These are phyloP conservation scores for Immersiella caudata DNA, from an alignment of 495 filamentous ascomycete genomes.

Conservation along the genomic window DNA sequence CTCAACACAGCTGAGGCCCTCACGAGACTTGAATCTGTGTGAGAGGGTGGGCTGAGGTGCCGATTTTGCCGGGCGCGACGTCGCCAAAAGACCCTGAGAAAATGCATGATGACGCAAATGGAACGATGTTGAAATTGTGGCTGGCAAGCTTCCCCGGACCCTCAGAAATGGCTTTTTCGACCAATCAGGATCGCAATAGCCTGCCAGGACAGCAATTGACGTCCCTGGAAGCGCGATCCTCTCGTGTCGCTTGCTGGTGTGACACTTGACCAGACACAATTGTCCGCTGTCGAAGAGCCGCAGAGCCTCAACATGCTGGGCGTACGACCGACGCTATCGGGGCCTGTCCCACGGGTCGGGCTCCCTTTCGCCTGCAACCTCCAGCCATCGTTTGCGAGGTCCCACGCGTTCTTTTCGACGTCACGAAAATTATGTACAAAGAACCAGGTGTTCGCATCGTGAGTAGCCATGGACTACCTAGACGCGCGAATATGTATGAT, in stretches of 20 bases:
- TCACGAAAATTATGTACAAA: conserved; percentile 31
- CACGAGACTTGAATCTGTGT: no score
- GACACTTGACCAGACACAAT: no score
- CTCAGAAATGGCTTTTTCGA: not conserved
- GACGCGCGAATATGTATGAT: not conserved
- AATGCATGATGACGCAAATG: not conserved
- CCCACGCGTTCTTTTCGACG: conserved; percentile 33
- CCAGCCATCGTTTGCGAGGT: not conserved
- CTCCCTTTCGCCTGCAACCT: conserved; percentile 8
- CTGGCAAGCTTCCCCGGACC: not conserved
- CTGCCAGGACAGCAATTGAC: not conserved
- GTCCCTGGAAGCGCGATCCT: not conserved
- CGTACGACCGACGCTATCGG: not conserved
- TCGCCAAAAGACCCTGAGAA: not conserved
- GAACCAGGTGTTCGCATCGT: conserved; percentile 54
- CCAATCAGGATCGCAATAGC: not conserved
- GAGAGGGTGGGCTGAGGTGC: no score
- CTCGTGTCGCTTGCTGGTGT: not conserved
- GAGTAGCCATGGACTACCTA: conserved; percentile 29
- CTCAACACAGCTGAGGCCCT: no score
- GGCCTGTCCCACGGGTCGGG: conserved; percentile 4
- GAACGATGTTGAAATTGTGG: not conserved
- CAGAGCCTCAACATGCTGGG: conserved; percentile 12
- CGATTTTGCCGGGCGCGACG: not conserved
- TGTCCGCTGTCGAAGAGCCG: not conserved